Evolutionary conservation across 768 basidiomycete species (phyloP).

Genomic region (Arthromyces matolae): DNA sequence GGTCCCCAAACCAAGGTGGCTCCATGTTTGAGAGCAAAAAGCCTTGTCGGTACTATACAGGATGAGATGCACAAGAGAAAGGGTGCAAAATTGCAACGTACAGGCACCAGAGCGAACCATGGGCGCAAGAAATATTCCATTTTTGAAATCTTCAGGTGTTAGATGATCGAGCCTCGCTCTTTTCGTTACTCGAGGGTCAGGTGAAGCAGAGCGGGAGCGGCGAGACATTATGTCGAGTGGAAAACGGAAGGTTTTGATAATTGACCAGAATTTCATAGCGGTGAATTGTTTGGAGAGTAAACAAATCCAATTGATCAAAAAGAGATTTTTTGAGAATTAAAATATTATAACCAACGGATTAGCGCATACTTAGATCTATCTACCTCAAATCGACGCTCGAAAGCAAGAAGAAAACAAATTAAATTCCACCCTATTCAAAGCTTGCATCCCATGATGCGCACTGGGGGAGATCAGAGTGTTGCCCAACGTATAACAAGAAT

Average conservation of each 20-base stretch:
- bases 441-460: constrained; percentile 58
- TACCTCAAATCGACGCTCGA: constrained; percentile 8
- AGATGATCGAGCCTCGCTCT: constrained; percentile 56
- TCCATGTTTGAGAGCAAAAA: constrained; percentile 88
- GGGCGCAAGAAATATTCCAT: constrained; percentile 93
- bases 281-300: neutral
- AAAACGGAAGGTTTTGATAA: neutral
- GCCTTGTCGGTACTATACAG: constrained; percentile 70
- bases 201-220: constrained; percentile 48
- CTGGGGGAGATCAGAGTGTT: constrained; percentile 24
- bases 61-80: constrained; percentile 16
- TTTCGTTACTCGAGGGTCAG: constrained; percentile 47
- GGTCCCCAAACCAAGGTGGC: constrained; percentile 96
- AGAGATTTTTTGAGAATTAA: neutral
- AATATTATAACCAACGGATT: neutral
- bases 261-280: constrained; percentile 14
- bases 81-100: constrained; percentile 37
- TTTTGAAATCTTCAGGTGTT: constrained; percentile 72
- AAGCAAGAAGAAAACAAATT: constrained; percentile 17
- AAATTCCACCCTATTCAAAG: constrained; percentile 26
- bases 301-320: neutral
- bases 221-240: constrained; percentile 40
- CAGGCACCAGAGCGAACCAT: constrained; percentile 95
- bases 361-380: constrained; percentile 12
- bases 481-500: neutral